phyloP scores from a whole-genome alignment of 2,329 filamentous ascomycete species.

The Botryotinia calthae region DNA sequence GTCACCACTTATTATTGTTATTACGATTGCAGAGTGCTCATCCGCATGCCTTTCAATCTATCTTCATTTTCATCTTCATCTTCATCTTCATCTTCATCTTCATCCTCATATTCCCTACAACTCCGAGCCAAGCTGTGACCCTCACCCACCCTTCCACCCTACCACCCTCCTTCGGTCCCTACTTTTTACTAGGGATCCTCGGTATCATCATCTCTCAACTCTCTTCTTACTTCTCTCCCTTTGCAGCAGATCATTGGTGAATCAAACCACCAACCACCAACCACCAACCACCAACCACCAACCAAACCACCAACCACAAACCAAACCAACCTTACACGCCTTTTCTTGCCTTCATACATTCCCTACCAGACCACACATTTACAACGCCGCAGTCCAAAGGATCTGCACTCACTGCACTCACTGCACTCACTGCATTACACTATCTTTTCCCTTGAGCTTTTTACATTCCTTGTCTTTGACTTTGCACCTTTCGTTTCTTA shows the following conservation, averaged over 20 bases:
- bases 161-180: too few relatives aligned
- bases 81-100: too few relatives aligned
- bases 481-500: background rate
- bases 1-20: too few relatives aligned
- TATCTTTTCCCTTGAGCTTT: background rate
- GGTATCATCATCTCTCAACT: background rate
- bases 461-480: background rate
- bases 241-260: background rate
- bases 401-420: background rate
- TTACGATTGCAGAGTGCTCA: too few relatives aligned
- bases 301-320: background rate
- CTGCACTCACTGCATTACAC: background rate
- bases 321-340: background rate
- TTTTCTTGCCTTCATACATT: background rate
- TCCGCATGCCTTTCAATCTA: too few relatives aligned
- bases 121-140: background rate
- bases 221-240: background rate
- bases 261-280: background rate
- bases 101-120: too few relatives aligned
- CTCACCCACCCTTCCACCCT: background rate
- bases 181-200: background rate
- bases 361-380: background rate
- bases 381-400: background rate
- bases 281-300: background rate
- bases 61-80: too few relatives aligned